These are phyloP conservation scores for Lactarius trivialis DNA, from an alignment of 768 basidiomycete species.

Conservation along the genomic window DNA sequence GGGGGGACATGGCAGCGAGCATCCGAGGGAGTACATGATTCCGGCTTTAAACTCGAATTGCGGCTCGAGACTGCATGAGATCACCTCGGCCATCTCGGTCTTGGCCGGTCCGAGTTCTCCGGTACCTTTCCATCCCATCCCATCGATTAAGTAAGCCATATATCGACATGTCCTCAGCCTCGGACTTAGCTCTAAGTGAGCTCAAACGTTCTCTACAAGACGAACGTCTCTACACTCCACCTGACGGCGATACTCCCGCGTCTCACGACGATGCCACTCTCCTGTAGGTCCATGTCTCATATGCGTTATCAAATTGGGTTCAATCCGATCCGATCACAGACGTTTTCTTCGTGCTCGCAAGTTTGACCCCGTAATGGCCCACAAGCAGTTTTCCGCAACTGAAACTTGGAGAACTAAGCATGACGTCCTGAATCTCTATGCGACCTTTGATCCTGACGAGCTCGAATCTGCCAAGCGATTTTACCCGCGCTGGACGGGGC, in stretches of 20 bases:
- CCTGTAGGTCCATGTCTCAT: slow-evolving; percentile 40
- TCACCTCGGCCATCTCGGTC: background rate
- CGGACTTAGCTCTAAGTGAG: background rate
- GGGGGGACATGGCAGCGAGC: background rate
- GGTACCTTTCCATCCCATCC: no score
- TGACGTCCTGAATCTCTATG: slow-evolving; percentile 56
- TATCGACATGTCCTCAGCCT: background rate
- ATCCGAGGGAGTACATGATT: background rate
- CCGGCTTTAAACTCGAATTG: no score
- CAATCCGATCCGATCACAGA: slow-evolving; percentile 32
- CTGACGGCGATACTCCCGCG: slow-evolving; percentile 30
- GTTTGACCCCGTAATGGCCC: slow-evolving; percentile 55
- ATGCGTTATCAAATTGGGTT: background rate
- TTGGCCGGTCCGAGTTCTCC: background rate
- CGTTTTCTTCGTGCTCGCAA: slow-evolving; percentile 78
- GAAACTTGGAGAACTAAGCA: slow-evolving; percentile 64
- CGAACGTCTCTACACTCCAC: slow-evolving; percentile 4
- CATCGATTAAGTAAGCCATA: background rate
- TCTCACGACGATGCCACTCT: slow-evolving; percentile 64
- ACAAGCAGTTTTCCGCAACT: slow-evolving; percentile 62
- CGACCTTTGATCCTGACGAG: slow-evolving; percentile 51
- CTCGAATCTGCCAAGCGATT: slow-evolving; percentile 53
- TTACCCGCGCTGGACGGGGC: slow-evolving; percentile 79
- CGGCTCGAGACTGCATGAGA: no score
- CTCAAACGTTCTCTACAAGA: slow-evolving; percentile 2